Base-by-base conservation (phyloP, 306 rosid genomes). In the Albizia julibrissin region DNA sequence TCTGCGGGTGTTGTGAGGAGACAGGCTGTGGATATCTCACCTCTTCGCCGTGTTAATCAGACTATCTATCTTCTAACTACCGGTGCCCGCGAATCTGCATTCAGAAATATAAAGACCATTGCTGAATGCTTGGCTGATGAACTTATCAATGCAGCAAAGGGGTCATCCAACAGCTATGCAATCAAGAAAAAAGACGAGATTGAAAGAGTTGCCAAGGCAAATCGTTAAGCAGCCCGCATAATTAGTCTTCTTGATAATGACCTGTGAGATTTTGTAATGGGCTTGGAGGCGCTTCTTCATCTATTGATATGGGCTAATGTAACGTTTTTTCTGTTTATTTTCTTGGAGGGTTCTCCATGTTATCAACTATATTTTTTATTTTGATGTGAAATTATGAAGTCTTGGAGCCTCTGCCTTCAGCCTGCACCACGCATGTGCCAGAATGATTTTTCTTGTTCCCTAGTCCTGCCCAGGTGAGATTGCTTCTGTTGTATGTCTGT, bases 121-220 rank as follows among this genome's bases (percentile, higher is more conserved):
- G 92, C 94, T 22, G 92, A 90, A 80, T 88, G 94, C 79, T 76
- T 90, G 81, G 94, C 94, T 3, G 94, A 90, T 70, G 94, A 90
- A 73, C 94, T 90, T 50, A 87, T 90, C 73, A 90, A 90, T 42
- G 94, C 94, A 3, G 94, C 94, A 5, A 90, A 90, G 74, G 94
- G 94, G 37, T 90, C 94, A 78, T 90, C 94, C 8, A 90, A 90
- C 84, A 90, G 94, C 61, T 90, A 90, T 59, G 94, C 94, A 5
- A 88, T 90, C 72, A 90, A 90, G 90, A 90, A 90, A 62, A 90
- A 90, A 72, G 94, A 90, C 80, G 94, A 90, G 66, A 90, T 90
- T 21, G 94, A 90, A 50, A 90, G 94, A 87, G 94, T 90, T 81
- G 94, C 94, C 5, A 90, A 88, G 90, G 94, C 94, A 1, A 90